Percentiles rank a stretch among this genome's conserved stretches.
Evolutionary conservation across 2,329 filamentous ascomycete species (phyloP).

Genomic region (Bipolaris victoriae): DNA sequence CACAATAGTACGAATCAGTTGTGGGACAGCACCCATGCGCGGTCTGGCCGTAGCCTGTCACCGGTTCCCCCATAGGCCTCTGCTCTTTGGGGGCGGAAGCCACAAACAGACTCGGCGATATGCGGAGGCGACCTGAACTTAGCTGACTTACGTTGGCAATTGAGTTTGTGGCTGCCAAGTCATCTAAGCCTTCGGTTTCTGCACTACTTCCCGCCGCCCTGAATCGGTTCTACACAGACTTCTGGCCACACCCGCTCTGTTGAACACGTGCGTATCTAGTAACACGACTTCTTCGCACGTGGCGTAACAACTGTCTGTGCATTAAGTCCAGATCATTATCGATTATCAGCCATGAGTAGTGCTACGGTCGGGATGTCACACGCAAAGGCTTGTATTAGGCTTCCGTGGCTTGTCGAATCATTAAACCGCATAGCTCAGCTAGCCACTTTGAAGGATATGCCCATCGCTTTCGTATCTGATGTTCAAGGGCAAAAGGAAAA

Average conservation of each 20-base stretch:
- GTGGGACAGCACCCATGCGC: not conserved
- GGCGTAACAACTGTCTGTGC: not conserved
- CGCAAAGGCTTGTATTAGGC: not conserved
- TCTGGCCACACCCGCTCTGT: not conserved
- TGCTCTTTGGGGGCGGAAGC: constrained; percentile 1
- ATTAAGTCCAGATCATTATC: constrained; percentile 1
- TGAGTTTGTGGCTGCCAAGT: not conserved
- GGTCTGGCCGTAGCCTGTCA: constrained; percentile 1
- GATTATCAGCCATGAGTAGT: constrained; percentile 2
- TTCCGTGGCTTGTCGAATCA: not conserved
- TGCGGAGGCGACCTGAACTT: not conserved
- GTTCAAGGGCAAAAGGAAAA: not conserved
- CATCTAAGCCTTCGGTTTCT: constrained; percentile 1
- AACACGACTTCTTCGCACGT: not conserved
- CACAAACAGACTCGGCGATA: not conserved
- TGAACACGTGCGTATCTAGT: constrained; percentile 1
- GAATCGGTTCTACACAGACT: not conserved
- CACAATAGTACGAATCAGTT: not conserved
- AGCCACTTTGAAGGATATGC: not conserved
- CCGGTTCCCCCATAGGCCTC: not conserved
- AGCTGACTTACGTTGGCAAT: not conserved
- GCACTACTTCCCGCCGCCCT: not conserved
- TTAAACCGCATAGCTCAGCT: constrained; percentile 1
- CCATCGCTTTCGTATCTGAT: not conserved
- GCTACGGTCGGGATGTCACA: not conserved